phyloP scores from a whole-genome alignment of 1,139 yeast species.

The Candida sp. region DNA sequence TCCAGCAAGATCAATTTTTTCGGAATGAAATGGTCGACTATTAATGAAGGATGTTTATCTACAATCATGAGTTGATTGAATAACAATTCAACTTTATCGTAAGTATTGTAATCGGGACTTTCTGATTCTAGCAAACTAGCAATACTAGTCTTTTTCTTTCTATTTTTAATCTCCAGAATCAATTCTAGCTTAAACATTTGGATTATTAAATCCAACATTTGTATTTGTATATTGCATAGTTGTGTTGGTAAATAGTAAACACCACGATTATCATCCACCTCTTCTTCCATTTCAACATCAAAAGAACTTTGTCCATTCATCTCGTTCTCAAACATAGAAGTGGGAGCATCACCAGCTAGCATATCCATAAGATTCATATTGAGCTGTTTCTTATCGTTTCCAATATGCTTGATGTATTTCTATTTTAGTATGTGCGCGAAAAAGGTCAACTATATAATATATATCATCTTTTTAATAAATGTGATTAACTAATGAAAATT shows the following conservation, averaged over 20 bases:
- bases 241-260: constrained; percentile 54
- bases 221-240: constrained; percentile 53
- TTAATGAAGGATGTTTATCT: constrained; percentile 61
- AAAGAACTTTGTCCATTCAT: background rate
- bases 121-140: constrained; percentile 30
- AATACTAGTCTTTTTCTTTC: constrained; percentile 29
- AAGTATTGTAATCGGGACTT: constrained; percentile 7
- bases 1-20: constrained; percentile 63
- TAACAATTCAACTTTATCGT: constrained; percentile 25
- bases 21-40: constrained; percentile 76
- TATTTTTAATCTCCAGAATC: constrained; percentile 21
- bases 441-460: background rate
- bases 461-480: too few species aligned
- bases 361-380: constrained; percentile 39
- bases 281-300: background rate
- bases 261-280: constrained; percentile 10
- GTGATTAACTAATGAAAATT: background rate
- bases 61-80: constrained; percentile 49
- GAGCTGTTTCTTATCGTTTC: background rate
- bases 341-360: constrained; percentile 18
- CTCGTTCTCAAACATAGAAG: background rate
- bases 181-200: constrained; percentile 49
- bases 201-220: constrained; percentile 50
- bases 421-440: background rate
- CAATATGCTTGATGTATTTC: background rate